Evolutionary conservation across 129 eudicot species (phyloP).

Genomic region (Artemisia argyi): DNA sequence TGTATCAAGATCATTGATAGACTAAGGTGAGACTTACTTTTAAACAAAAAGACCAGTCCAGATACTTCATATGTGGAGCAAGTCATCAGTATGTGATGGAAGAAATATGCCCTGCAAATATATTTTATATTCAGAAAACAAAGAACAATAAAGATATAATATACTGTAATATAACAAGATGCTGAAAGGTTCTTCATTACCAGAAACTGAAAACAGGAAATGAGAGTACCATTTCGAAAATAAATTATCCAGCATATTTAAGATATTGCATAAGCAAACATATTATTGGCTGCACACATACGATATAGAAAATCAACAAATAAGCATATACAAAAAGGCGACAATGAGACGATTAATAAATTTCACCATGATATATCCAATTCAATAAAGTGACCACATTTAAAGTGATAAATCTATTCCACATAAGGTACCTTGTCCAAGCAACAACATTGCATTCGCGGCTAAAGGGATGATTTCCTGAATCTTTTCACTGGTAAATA

Average conservation of each 20-base stretch:
- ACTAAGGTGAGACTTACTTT: slow-evolving; percentile 37
- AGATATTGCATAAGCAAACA: slow-evolving; percentile 82
- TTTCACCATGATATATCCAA: too few species aligned
- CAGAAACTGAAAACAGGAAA: slow-evolving; percentile 7
- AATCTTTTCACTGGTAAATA: slow-evolving; percentile 80
- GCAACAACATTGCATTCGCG: too few species aligned
- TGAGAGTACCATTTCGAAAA: slow-evolving; percentile 39
- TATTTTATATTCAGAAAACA: slow-evolving; percentile 11
- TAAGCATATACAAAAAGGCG: too few species aligned
- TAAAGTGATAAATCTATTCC: too few species aligned
- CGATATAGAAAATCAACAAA: too few species aligned
- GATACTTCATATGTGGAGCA: slow-evolving; percentile 38
- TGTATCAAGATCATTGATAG: too few species aligned
- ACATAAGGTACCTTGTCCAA: too few species aligned
- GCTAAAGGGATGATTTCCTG: slow-evolving; percentile 67
- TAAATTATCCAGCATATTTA: slow-evolving; percentile 36
- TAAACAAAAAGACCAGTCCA: slow-evolving; percentile 38
- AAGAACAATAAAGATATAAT: slow-evolving; percentile 5
- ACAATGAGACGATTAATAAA: too few species aligned
- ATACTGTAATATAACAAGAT: slow-evolving; percentile 7
- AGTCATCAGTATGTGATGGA: slow-evolving; percentile 32
- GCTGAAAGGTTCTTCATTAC: slow-evolving; percentile 5
- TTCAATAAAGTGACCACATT: too few species aligned
- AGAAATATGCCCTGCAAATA: slow-evolving; percentile 28
- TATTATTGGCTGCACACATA: slow-evolving; percentile 65